Base-by-base conservation (phyloP, 306 rosid species). In the Quercus variabilis region DNA sequence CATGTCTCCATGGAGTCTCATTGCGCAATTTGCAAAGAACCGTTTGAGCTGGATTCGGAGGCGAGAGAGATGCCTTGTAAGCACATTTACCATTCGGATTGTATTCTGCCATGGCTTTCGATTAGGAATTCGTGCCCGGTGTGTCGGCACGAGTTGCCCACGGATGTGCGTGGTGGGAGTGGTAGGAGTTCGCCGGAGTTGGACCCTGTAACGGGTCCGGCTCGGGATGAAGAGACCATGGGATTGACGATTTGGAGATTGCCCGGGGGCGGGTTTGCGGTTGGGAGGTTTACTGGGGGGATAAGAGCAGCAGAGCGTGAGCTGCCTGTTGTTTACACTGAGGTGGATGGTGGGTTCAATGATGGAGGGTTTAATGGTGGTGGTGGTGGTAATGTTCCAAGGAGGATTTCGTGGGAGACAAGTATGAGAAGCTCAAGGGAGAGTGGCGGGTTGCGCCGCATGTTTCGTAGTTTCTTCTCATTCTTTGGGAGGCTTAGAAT, bases 61-160 rank as follows among this genome's bases (percentile, higher is more conserved):
- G 93, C 96, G 30, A 89, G 93, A 30, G 93, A 89, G 73, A 91
- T 91, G 93, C 93, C 90, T 21, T 91, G 96, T 33, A 90, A 90
- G 72, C 96, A 91, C 78, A 90, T 91, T 55, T 91, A 91, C 78
- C 92, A 91, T 49, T 81, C 87, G 10, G 90, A 87, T 26, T 91
- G 96, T 71, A 89, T 91, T 55, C 87, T 86, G 14, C 93, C 96
- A 0, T 91, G 96, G 96, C 96, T 89, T 11, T 84, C 90, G 5
- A 77, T 87, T 21, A 85, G 96, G 3, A 91, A 91, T 71, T 91
- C 96, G 3, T 91, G 96, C 68, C 96, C 96, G 0, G 96, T 91
- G 30, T 91, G 96, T 59, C 85, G 96, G 52, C 89, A 81, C 55
- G 93, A 89, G 83, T 74, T 91, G 46, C 92, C 96, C 5, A 80